phyloP scores from a whole-genome alignment of 805 yeast species.

The Cephaloascus albidus region DNA sequence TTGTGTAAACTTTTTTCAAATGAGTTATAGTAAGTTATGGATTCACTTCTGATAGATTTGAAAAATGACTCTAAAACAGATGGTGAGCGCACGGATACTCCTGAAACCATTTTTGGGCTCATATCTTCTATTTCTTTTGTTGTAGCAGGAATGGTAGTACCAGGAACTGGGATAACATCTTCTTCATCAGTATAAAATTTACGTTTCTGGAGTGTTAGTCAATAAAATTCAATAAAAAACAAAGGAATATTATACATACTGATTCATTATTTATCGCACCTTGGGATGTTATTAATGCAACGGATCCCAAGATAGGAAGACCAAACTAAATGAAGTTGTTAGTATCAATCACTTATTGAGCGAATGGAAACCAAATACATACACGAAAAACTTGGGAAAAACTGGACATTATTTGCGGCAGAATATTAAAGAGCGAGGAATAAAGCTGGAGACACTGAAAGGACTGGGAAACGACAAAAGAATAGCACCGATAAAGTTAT shows the following conservation, averaged over 20 bases:
- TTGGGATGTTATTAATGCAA: neutral
- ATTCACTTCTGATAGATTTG: conserved; percentile 35
- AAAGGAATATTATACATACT: neutral
- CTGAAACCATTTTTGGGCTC: conserved; percentile 43
- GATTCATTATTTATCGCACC: neutral
- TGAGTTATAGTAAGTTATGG: conserved; percentile 18
- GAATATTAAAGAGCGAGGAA: no score
- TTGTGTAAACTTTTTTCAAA: conserved; percentile 32
- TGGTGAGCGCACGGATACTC: conserved; percentile 47
- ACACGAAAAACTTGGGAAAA: neutral
- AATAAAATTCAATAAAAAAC: no score
- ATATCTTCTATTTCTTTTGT: conserved; percentile 29
- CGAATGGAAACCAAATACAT: neutral
- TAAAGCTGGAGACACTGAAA: no score
- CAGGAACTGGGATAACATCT: conserved; percentile 37
- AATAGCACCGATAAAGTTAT: no score
- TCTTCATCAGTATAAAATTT: conserved; percentile 43
- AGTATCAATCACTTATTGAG: neutral
- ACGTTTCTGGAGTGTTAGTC: conserved; percentile 13
- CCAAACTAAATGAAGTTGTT: neutral
- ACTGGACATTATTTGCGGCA: neutral
- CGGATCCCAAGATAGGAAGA: neutral
- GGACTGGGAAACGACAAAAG: no score
- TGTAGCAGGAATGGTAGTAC: conserved; percentile 35
- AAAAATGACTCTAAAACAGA: conserved; percentile 37